Conservation (phyloP, 1,284 basidiomycete genomes). For the Wallemia mellicola region DNA sequence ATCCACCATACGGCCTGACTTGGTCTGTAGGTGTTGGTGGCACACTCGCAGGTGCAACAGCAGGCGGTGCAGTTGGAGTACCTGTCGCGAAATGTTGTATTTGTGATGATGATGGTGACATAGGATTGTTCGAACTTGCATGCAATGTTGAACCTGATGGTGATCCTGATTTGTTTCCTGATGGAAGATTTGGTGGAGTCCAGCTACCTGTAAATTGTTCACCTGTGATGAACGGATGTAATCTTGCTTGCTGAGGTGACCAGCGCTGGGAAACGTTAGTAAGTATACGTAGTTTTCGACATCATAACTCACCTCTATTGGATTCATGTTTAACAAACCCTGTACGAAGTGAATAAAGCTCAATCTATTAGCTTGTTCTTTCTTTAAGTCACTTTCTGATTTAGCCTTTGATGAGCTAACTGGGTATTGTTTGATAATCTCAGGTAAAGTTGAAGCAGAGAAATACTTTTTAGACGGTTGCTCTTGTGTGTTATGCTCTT, state of each 20-base stretch:
- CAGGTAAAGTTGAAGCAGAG: constrained; percentile 69
- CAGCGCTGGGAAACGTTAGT: constrained; percentile 25
- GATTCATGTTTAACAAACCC: constrained; percentile 76
- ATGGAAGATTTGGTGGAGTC: constrained; percentile 3
- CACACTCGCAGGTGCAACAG: background rate
- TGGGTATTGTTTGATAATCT: constrained; percentile 85
- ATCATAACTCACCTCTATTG: constrained; percentile 26
- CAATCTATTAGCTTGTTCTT: constrained; percentile 60
- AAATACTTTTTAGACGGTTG: constrained; percentile 98
- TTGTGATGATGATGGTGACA: constrained; percentile 13
- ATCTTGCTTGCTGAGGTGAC: constrained; percentile 83
- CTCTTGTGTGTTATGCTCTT: constrained; percentile 78
- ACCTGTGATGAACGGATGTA: constrained; percentile 94
- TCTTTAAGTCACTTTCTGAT: constrained; percentile 63
- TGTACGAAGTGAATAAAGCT: constrained; percentile 96
- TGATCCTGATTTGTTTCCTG: constrained; percentile 1
- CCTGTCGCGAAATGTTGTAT: too few relatives aligned
- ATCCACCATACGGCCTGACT: constrained; percentile 78
- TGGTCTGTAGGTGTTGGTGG: constrained; percentile 21
- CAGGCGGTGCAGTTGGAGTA: constrained; percentile 1
- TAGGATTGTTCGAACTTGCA: background rate
- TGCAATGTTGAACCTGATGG: background rate
- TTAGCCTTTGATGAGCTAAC: constrained; percentile 39
- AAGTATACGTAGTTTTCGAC: background rate
- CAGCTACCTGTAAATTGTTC: constrained; percentile 50